Base-by-base conservation (phyloP, 169 alveolate genomes). In the Plasmodium inui region DNA sequence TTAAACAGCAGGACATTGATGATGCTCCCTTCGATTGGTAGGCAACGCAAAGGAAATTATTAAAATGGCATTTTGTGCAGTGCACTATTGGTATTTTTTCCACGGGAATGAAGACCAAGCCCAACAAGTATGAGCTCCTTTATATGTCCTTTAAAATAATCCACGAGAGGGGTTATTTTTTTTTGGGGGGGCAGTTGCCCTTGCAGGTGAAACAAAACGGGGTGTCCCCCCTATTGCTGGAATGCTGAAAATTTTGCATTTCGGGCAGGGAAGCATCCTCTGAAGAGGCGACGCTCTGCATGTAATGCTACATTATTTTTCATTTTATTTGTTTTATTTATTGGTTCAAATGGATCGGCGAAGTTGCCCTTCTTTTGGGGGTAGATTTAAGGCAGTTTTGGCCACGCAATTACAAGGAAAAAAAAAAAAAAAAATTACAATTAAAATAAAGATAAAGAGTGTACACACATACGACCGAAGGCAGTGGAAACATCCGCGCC, bases 1-100 rank as follows among this genome's bases (percentile, higher is more conserved):
- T 41, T 28, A 41, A 41, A 37, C 57, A 41, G 57, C 70, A 79
- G 39, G 84, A 41, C 1, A 34, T 12, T 41, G 70, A 17, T 30
- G 55, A 79, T 79, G 76, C 41, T 67, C 37, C 1, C 32, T 41
- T 34, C 39, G 55, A 44, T 79, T 79, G 46, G 61, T 30, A 50
- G 12, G 46, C 72, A 79, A 41, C 70, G 57, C 44, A 28, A 14
- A 39, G 57, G 50, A 79, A 39, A 39, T 79, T 37, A 79, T 79
- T 37, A 41, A 19, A 79, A 79, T 79, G 84, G 39, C 32, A 28
- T 41, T 78, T 78, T 78, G 61, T 34, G 53, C 84, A 3, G 22
- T 78, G 22, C 30, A 46, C 44, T 78, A 37, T n/a, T 34, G 84
- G 22, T 8, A 14, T 39, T 41, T 79, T 79, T 79, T 79, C 76